These are phyloP conservation scores for Diaporthe australafricana DNA, from an alignment of 2,329 filamentous ascomycete species.

Conservation along the genomic window DNA sequence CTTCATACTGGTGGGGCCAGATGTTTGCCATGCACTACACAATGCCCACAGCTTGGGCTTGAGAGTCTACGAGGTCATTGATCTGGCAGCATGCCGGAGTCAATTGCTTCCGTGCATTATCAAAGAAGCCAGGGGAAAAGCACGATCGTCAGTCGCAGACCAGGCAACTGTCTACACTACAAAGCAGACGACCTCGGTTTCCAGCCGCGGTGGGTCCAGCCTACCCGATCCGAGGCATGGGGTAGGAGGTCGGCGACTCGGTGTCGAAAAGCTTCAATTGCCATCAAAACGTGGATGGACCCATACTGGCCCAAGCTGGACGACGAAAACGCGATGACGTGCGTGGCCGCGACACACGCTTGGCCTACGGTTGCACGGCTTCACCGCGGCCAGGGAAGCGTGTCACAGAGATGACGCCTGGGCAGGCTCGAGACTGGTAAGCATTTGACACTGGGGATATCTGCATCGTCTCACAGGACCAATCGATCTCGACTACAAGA, in stretches of 20 bases:
- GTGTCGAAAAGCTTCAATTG: background rate
- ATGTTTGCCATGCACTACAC: too few species aligned
- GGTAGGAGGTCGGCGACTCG: constrained; percentile 1
- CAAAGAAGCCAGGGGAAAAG: background rate
- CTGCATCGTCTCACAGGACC: constrained; percentile 5
- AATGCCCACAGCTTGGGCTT: background rate
- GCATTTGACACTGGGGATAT: constrained; percentile 2
- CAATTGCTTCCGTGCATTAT: background rate
- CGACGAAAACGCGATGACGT: constrained; percentile 23
- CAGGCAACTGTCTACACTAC: background rate
- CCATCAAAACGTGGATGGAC: background rate
- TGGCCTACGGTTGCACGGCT: constrained; percentile 26
- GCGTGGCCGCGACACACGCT: constrained; percentile 21
- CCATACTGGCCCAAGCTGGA: constrained; percentile 11
- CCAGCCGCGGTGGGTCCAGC: background rate
- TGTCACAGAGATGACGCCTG: constrained; percentile 15
- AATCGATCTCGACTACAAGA: background rate
- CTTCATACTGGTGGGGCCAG: background rate
- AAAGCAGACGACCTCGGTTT: background rate
- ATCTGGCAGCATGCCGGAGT: background rate
- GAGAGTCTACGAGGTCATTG: background rate
- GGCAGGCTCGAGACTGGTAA: constrained; percentile 3
- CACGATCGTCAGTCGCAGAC: background rate
- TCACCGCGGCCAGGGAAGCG: constrained; percentile 22
- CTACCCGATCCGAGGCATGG: background rate